Base-by-base conservation (phyloP, 768 basidiomycete genomes). In the Daedalea quercina region DNA sequence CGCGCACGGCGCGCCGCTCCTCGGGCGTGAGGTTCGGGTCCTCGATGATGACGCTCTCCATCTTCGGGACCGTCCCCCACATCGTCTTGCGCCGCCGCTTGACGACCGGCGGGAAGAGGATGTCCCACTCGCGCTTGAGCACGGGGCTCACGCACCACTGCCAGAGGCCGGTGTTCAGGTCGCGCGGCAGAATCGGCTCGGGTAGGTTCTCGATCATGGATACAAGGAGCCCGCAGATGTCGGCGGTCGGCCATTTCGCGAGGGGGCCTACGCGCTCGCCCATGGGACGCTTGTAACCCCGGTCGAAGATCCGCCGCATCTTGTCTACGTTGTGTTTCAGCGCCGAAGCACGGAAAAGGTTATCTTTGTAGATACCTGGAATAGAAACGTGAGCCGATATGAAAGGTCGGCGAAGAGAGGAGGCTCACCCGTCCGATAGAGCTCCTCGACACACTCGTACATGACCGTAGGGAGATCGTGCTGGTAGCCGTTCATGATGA, bases 151-250 rank as follows among this genome's bases (percentile, higher is more conserved):
- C 70, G 40, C 71, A 74, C 73, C 70, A 71, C 0, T 67, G 63
- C 70, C 73, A 71, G 48, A 80, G 71, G 0, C 75, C 72, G 0
- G 66, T 57, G 53, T 73, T 72, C 15, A 79, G 62, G 1, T 63
- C 63, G 1, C 69, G 61, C 47, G 75, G 72, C 44, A 82, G 57
- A 22, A 81, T 65, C 0, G 79, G 73, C 45, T 65, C 64, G 1
- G 80, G 76, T 7, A 81, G 67, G 48, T 73, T 69, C 17, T 72
- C 70, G 50, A 81, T 68, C 55, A 74, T 81, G 1, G 72, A 69
- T 12, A 74, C 71, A 23, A 81, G 60, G 33, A 78, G 65, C 0
- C 75, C 74, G 58, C 73, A 73, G 37, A 78, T 64, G 53, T 76
- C 72, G 1, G 75, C 66, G 56, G 72, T 75, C 1, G 66, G 55